Base-by-base conservation (phyloP, 2,329 filamentous ascomycete species). In the Ophiocordyceps camponoti-leonardi region DNA sequence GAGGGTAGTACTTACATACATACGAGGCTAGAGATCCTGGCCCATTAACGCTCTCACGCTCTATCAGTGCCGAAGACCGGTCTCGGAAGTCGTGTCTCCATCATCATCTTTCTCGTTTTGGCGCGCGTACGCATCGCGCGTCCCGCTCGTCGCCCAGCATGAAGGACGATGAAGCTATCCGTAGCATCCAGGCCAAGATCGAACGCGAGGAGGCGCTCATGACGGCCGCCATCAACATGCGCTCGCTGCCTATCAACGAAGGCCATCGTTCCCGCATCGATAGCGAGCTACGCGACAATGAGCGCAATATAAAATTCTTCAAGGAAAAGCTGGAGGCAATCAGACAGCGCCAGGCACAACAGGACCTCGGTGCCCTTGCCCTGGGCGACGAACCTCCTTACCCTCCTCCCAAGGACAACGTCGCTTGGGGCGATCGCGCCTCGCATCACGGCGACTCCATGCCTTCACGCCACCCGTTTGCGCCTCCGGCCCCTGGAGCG, bases 151-250 rank as follows among this genome's bases (percentile, higher is more conserved):
- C 60, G 58, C 62, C 64, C 66, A 68, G 61, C 61, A 80, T 79
- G 72, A 75, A 72, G 61, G 75, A 79, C 60, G 74, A 79, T 51
- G 73, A 79, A 56, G 70, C 73, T 54, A 71, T 79, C 66, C 79
- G 79, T 66, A 83, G 86, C 64, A 87, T 98, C 68, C 79, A 83
- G 68, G 83, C 81, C 71, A 96, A 98, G 82, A 96, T 98, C 66
- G 86, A 95, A 72, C 81, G 90, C 63, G 92, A 98, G 68, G 90
- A 88, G 73, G 84, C 83, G 57, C 80, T 96, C 59, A 92, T 98
- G 72, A 84, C 84, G 64, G 90, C 86, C 57, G 90, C 90, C 54
- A 92, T 86, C 67, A 79, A 84, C 56, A 94, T 98, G 88, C 83
- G 87, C 66, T 83, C 88, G 67, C 88, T 92, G 64, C 95, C 90